phyloP scores from a whole-genome alignment of 768 basidiomycete genomes.

The Tricholoma matsutake region DNA sequence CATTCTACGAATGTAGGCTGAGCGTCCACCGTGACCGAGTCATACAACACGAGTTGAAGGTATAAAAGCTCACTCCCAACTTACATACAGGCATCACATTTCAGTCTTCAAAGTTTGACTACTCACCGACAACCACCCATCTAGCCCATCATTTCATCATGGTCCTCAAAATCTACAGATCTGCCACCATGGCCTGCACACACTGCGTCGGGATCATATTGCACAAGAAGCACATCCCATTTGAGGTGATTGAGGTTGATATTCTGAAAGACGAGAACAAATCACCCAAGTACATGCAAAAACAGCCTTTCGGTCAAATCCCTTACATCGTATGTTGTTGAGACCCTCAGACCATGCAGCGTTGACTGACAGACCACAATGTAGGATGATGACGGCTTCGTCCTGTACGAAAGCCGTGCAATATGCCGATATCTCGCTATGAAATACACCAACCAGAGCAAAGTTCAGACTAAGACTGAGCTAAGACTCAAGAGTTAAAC shows the following conservation, averaged over 20 bases:
- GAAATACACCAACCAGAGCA: constrained; percentile 53
- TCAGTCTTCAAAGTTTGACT: too few species aligned
- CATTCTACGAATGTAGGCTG: too few species aligned
- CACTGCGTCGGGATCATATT: constrained; percentile 48
- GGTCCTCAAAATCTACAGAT: constrained; percentile 43
- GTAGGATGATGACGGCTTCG: constrained; percentile 45
- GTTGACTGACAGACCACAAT: background rate
- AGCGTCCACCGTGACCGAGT: too few species aligned
- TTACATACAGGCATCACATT: too few species aligned
- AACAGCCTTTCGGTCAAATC: constrained; percentile 29
- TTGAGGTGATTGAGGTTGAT: constrained; percentile 46
- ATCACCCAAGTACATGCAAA: constrained; percentile 2
- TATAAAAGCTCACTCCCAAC: too few species aligned
- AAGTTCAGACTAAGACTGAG: too few species aligned
- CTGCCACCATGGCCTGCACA: constrained; percentile 42
- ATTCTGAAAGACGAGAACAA: constrained; percentile 24
- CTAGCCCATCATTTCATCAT: constrained; percentile 26
- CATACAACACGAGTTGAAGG: too few species aligned
- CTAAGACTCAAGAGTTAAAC: too few species aligned
- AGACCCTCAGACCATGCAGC: background rate
- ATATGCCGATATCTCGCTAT: constrained; percentile 56
- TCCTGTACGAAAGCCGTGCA: constrained; percentile 61
- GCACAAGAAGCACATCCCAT: constrained; percentile 56
- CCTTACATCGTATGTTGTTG: constrained; percentile 45
- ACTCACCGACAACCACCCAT: too few species aligned